Conservation (phyloP, 768 basidiomycete genomes). For the Filobasidium wieringae region DNA sequence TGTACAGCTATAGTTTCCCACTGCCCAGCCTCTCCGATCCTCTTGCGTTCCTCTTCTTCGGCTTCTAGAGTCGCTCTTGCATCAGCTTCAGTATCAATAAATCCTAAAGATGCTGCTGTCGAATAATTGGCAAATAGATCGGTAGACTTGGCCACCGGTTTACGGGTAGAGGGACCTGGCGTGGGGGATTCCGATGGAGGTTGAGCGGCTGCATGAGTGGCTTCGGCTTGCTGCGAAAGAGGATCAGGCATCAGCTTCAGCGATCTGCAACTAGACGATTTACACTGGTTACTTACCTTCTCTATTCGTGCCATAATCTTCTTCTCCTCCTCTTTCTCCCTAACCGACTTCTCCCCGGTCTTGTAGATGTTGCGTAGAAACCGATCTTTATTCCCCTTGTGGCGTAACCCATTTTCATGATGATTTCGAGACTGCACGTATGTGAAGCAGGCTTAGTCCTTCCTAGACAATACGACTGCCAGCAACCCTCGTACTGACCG, state of each 20-base stretch:
- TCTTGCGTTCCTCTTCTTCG: constrained; percentile 40
- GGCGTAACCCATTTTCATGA: constrained; percentile 85
- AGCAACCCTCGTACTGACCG: no score
- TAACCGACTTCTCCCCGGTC: constrained; percentile 48
- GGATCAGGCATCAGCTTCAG: constrained; percentile 7
- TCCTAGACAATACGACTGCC: neutral
- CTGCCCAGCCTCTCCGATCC: constrained; percentile 60
- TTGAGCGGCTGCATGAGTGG: constrained; percentile 30
- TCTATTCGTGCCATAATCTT: constrained; percentile 81
- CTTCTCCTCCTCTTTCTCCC: constrained; percentile 49
- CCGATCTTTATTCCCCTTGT: constrained; percentile 87
- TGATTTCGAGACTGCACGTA: constrained; percentile 62
- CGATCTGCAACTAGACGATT: neutral
- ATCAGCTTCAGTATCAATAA: constrained; percentile 56
- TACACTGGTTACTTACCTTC: constrained; percentile 44
- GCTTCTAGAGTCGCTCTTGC: neutral
- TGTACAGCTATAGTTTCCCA: constrained; percentile 57
- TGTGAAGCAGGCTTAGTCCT: neutral
- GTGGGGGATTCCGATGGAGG: constrained; percentile 20
- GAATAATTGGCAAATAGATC: constrained; percentile 64
- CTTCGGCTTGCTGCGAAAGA: constrained; percentile 17
- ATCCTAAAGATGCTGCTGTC: constrained; percentile 73
- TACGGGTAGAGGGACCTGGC: constrained; percentile 36
- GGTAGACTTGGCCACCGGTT: constrained; percentile 42
- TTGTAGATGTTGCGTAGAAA: constrained; percentile 90